Base-by-base conservation (phyloP, 371 early-diverging fungal species). In the Mucor circinelloides region DNA sequence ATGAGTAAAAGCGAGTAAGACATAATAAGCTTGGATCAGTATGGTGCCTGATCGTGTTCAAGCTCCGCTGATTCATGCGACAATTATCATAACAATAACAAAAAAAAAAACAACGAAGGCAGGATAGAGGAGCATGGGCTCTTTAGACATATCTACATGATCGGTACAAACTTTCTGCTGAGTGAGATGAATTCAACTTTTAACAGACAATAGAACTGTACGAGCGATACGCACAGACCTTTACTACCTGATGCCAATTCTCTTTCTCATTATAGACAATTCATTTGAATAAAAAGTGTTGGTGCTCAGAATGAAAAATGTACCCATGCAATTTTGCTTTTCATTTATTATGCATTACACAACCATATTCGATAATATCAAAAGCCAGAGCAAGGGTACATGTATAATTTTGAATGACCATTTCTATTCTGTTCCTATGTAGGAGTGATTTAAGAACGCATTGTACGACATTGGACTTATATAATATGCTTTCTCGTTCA, bases 141-240 rank as follows among this genome's bases (percentile, higher is more conserved):
- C 27, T 52, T 52, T 52, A 52, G 19, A 44, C 44, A 50, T 23
- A 50, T 48, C 48, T 23, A n/a, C 15, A 55, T 31, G 55, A 55
- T 55, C 55, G 55, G 55, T 55, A 55, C 55, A 55, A 27, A 50
- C 50, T 25, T 50, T 50, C 25, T 50, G 50, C 50, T 50, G 50
- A 50, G 50, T 50, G 50, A 50, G 10, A 50, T 25, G 25, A 50
- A 25, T 9, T 50, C 23, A 50, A 50, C 44, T 44, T 44, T 3
- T 19, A 44, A 6, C 44, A 44, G 19, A 44, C 17, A 4, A 44
- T 44, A 44, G n/a, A n/a, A 44, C 44, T 19, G 44, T 44, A 44
- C 44, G n/a, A 19, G n/a, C 23, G 56, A 23, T 60, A 60, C 60
- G 60, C 60, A 60, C 60, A 60, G 60, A 60, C 60, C 60, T 40